Evolutionary conservation across 2,329 filamentous ascomycete species (phyloP).

Genomic region (Cladosporium cucumerinum): DNA sequence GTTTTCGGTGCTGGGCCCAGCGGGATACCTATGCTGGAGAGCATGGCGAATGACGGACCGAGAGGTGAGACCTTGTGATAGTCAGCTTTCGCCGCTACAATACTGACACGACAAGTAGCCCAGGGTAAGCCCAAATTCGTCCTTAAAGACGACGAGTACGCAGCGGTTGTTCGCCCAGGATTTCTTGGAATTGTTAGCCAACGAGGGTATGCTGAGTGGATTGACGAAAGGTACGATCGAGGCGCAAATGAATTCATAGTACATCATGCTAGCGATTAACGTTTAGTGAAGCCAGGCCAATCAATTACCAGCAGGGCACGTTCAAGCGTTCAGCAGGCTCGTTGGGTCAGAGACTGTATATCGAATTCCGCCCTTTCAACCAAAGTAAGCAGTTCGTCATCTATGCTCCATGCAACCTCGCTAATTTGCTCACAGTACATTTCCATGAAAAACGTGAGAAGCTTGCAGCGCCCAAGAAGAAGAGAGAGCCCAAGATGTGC

Average conservation of each 20-base stretch:
- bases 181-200: background rate
- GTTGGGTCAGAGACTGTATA: background rate
- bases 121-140: background rate
- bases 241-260: too few species aligned
- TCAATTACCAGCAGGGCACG: background rate
- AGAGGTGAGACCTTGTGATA: too few species aligned
- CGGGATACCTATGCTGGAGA: too few species aligned
- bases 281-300: background rate
- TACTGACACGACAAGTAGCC: background rate
- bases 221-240: background rate
- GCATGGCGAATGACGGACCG: too few species aligned
- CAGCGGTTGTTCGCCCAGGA: background rate
- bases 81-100: too few species aligned
- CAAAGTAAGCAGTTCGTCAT: background rate
- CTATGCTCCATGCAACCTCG: too few species aligned
- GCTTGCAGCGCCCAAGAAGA: too few species aligned
- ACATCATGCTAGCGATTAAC: too few species aligned
- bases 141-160: background rate
- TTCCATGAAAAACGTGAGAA: background rate
- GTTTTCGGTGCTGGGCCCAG: too few species aligned
- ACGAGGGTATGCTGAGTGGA: background rate
- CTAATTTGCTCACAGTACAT: background rate
- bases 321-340: background rate
- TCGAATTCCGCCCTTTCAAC: background rate
- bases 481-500: too few species aligned